A percentile compares a stretch with the other conserved stretches of the same genome.
phyloP scores from a whole-genome alignment of 2,329 filamentous ascomycete species.

The Penicillium nordicum region DNA sequence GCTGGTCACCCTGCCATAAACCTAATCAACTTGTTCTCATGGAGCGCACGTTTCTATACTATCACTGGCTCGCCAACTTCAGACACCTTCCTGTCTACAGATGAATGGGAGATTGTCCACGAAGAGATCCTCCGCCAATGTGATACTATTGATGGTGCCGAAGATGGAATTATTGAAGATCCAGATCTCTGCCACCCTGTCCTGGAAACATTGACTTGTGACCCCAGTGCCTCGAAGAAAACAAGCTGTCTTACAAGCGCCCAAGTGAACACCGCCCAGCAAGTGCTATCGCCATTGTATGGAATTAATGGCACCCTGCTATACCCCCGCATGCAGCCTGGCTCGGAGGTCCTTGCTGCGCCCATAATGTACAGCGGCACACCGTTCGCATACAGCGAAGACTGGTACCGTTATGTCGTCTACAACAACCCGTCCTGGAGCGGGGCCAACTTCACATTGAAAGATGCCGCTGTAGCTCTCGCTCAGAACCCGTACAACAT shows the following conservation, averaged over 20 bases:
- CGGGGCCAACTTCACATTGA: constrained; percentile 36
- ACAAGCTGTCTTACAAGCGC: constrained; percentile 29
- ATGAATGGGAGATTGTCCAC: constrained; percentile 33
- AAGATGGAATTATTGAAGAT: constrained; percentile 39
- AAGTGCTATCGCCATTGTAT: constrained; percentile 34
- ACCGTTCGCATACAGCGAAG: constrained; percentile 38
- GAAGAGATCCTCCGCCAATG: constrained; percentile 38
- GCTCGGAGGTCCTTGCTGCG: constrained; percentile 27
- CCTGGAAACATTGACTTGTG: constrained; percentile 33
- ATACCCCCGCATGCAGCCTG: constrained; percentile 38
- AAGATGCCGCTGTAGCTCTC: constrained; percentile 37
- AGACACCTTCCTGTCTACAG: constrained; percentile 28
- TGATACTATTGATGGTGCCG: constrained; percentile 31
- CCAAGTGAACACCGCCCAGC: constrained; percentile 30
- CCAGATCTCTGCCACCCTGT: constrained; percentile 34
- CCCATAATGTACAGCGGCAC: constrained; percentile 36
- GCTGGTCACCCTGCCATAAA: constrained; percentile 45
- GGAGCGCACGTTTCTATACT: constrained; percentile 43
- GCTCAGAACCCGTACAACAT: constrained; percentile 48
- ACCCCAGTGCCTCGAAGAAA: constrained; percentile 12
- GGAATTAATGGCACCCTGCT: constrained; percentile 30
- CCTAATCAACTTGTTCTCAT: constrained; percentile 44
- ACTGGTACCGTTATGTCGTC: constrained; percentile 47
- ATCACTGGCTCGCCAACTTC: constrained; percentile 39
- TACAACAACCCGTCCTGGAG: constrained; percentile 42